These are phyloP conservation scores for Aspergillus intermedius DNA, from an alignment of 2,329 filamentous ascomycete species.

Conservation along the genomic window DNA sequence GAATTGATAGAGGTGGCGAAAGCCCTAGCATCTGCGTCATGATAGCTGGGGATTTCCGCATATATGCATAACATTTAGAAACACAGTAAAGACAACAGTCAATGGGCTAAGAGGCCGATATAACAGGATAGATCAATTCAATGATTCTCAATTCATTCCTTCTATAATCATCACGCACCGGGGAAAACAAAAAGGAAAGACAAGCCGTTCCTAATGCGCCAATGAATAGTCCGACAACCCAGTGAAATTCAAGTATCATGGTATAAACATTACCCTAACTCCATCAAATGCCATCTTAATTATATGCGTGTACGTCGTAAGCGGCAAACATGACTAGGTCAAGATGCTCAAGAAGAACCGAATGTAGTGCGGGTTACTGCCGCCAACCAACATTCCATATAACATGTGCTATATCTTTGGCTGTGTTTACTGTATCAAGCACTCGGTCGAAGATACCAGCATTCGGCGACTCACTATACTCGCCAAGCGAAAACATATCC, in stretches of 20 bases:
- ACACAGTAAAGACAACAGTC: background rate
- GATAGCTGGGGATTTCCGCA: no score
- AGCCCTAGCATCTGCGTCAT: no score
- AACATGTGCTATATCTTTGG: conserved; percentile 58
- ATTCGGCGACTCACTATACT: conserved; percentile 60
- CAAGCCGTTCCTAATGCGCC: background rate
- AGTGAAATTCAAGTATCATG: background rate
- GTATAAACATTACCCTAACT: background rate
- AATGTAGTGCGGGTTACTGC: conserved; percentile 30
- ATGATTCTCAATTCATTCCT: no score
- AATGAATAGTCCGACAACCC: background rate
- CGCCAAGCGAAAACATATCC: conserved; percentile 87
- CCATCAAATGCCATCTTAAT: background rate
- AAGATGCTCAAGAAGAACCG: background rate
- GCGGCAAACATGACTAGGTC: background rate
- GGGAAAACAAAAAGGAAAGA: background rate
- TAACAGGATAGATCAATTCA: no score
- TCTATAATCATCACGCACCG: background rate
- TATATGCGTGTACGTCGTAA: background rate
- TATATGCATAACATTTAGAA: no score
- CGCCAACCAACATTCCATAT: conserved; percentile 63
- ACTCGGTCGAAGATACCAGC: conserved; percentile 69
- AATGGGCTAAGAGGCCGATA: background rate
- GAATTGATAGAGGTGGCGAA: background rate
- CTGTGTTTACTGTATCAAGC: conserved; percentile 68